phyloP scores from a whole-genome alignment of 2,329 filamentous ascomycete species.

The Paraconiothyrium sp. region DNA sequence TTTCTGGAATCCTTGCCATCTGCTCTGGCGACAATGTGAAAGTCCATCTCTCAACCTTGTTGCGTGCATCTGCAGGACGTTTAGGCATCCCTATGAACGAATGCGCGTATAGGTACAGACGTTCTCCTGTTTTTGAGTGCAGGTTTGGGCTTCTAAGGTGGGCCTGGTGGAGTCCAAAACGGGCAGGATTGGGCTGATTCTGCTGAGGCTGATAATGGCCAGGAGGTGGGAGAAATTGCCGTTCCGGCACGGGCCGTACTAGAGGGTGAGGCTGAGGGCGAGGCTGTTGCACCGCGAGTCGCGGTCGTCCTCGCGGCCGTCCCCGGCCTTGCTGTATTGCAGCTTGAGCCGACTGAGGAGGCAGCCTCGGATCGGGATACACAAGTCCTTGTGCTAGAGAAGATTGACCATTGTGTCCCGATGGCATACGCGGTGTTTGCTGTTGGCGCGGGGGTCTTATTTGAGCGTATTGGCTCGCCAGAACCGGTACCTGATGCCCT shows the following conservation, averaged over 20 bases:
- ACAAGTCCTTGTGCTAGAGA: background rate
- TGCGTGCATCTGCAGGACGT: constrained; percentile 43
- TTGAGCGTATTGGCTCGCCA: background rate
- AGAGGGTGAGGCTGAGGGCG: background rate
- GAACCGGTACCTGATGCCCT: background rate
- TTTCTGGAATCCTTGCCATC: constrained; percentile 49
- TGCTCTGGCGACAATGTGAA: constrained; percentile 59
- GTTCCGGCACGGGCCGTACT: background rate
- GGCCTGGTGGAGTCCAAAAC: constrained; percentile 66
- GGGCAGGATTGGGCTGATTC: constrained; percentile 55
- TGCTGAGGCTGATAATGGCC: constrained; percentile 48
- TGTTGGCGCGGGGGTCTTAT: background rate
- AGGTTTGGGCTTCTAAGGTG: constrained; percentile 65
- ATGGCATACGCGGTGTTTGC: background rate
- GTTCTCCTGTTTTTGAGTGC: constrained; percentile 28
- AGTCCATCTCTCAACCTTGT: constrained; percentile 53
- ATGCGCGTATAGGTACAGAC: constrained; percentile 67
- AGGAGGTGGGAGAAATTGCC: constrained; percentile 47
- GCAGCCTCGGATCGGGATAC: background rate
- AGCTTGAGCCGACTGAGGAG: constrained; percentile 15
- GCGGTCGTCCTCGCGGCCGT: constrained; percentile 14
- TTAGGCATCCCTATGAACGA: constrained; percentile 61
- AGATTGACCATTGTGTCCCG: background rate
- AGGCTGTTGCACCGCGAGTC: background rate
- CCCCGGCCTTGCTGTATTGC: constrained; percentile 19